Evolutionary conservation across 1,139 yeast genomes (phyloP).

Genomic region (Starmera stellimalicola): DNA sequence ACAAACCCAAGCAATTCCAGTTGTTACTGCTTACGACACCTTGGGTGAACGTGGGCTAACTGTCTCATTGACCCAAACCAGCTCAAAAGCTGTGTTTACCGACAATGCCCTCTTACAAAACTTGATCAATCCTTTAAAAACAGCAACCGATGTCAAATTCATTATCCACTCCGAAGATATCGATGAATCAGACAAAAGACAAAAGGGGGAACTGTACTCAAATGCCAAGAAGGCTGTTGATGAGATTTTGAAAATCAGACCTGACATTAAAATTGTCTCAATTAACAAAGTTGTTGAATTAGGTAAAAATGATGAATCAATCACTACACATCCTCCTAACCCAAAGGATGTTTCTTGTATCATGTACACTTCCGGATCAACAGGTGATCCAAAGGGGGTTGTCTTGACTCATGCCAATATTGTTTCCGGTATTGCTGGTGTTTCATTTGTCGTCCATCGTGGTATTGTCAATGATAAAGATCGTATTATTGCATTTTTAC

Average conservation of each 20-base stretch:
- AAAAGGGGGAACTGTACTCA: slow-evolving; percentile 45
- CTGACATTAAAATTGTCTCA: slow-evolving; percentile 64
- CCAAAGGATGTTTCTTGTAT: slow-evolving; percentile 81
- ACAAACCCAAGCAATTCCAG: slow-evolving; percentile 68
- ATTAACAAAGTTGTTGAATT: slow-evolving; percentile 55
- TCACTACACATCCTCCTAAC: slow-evolving; percentile 40
- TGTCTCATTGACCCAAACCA: slow-evolving; percentile 79
- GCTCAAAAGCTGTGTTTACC: slow-evolving; percentile 67
- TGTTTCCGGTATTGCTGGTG: slow-evolving; percentile 80
- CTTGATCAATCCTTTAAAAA: slow-evolving; percentile 62
- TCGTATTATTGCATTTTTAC: slow-evolving; percentile 78
- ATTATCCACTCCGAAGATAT: slow-evolving; percentile 66
- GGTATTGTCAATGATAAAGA: slow-evolving; percentile 45
- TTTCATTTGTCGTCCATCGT: slow-evolving; percentile 52
- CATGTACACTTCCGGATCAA: slow-evolving; percentile 98
- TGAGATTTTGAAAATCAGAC: slow-evolving; percentile 53
- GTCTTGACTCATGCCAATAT: slow-evolving; percentile 72
- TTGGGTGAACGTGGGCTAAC: slow-evolving; percentile 87
- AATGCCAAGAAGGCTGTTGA: slow-evolving; percentile 50
- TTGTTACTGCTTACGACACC: slow-evolving; percentile 96
- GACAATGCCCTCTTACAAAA: slow-evolving; percentile 65
- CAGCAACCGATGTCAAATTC: slow-evolving; percentile 51
- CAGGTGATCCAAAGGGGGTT: slow-evolving; percentile 98
- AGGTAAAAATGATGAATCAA: slow-evolving; percentile 43
- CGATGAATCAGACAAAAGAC: slow-evolving; percentile 54